Percentiles rank a stretch among this genome's conserved stretches.
phyloP scores from a whole-genome alignment of 768 basidiomycete species.

The Botryobasidium botryosum region DNA sequence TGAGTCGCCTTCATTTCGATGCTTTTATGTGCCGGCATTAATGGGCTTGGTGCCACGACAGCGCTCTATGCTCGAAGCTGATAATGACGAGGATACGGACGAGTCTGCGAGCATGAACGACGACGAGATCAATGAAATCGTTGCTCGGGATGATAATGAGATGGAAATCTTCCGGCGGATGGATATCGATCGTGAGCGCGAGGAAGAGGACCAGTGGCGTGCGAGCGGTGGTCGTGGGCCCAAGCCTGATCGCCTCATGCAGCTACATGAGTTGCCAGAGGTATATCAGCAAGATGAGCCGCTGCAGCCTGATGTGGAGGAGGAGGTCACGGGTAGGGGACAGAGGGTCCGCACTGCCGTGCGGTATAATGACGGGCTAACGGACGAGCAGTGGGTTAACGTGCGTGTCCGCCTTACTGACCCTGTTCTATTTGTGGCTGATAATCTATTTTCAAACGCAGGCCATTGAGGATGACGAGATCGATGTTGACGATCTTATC shows the following conservation, averaged over 20 bases:
- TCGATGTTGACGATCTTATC: conserved; percentile 15
- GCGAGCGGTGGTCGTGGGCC: conserved; percentile 58
- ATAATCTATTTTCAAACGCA: neutral
- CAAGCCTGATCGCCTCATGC: conserved; percentile 60
- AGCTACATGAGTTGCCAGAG: conserved; percentile 78
- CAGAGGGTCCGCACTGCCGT: conserved; percentile 70
- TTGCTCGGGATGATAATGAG: conserved; percentile 76
- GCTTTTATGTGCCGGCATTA: conserved; percentile 1
- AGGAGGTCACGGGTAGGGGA: conserved; percentile 55
- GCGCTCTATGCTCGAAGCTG: conserved; percentile 82
- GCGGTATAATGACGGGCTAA: conserved; percentile 84
- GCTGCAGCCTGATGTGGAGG: conserved; percentile 30
- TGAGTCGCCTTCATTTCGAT: conserved; percentile 23
- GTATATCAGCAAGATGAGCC: conserved; percentile 79
- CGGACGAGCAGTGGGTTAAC: conserved; percentile 87
- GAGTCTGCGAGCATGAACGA: conserved; percentile 87
- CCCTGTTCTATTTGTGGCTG: neutral
- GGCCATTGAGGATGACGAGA: conserved; percentile 18
- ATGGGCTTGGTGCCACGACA: conserved; percentile 19
- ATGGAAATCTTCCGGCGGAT: conserved; percentile 57
- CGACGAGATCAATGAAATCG: conserved; percentile 85
- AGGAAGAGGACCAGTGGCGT: conserved; percentile 47
- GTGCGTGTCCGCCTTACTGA: conserved; percentile 24
- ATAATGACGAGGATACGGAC: conserved; percentile 79
- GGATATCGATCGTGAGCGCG: conserved; percentile 64